Percentiles rank a stretch among this genome's conserved stretches.
Evolutionary conservation across 306 rosid species (phyloP).

Genomic region (Aeschynomene evenia): DNA sequence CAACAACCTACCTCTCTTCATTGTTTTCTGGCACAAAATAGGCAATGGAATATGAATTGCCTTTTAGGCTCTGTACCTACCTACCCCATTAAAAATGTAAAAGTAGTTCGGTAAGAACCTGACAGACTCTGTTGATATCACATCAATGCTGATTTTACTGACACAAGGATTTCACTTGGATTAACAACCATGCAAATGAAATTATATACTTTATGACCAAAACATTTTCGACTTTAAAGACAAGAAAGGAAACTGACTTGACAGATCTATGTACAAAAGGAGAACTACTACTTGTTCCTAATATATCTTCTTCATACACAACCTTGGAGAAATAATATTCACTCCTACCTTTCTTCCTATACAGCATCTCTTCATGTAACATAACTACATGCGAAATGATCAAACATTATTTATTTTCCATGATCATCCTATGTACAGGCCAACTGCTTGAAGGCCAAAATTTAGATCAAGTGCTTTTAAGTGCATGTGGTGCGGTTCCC

Average conservation of each 20-base stretch:
- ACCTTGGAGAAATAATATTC: conserved; percentile 37
- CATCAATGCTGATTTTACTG: conserved; percentile 26
- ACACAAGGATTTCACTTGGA: conserved; percentile 35
- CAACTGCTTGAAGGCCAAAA: conserved; percentile 21
- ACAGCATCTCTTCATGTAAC: conserved; percentile 50
- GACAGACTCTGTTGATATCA: conserved; percentile 23
- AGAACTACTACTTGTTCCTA: conserved; percentile 31
- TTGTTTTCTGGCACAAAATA: background rate
- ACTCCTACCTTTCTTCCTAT: conserved; percentile 22
- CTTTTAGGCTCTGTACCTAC: background rate
- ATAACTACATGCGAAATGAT: conserved; percentile 39
- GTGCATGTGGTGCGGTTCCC: background rate
- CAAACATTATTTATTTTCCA: conserved; percentile 43
- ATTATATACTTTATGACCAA: background rate
- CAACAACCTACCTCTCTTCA: background rate
- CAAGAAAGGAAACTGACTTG: background rate
- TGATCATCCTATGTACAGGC: conserved; percentile 43
- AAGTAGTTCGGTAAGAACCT: conserved; percentile 14
- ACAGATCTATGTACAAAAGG: conserved; percentile 35
- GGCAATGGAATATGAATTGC: background rate
- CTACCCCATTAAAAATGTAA: background rate
- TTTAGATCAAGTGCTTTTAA: background rate
- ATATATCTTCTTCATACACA: conserved; percentile 23
- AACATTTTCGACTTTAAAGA: background rate
- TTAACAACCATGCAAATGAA: conserved; percentile 13